phyloP scores from a whole-genome alignment of 1,284 basidiomycete genomes.

The Pyrrhoderma noxium region DNA sequence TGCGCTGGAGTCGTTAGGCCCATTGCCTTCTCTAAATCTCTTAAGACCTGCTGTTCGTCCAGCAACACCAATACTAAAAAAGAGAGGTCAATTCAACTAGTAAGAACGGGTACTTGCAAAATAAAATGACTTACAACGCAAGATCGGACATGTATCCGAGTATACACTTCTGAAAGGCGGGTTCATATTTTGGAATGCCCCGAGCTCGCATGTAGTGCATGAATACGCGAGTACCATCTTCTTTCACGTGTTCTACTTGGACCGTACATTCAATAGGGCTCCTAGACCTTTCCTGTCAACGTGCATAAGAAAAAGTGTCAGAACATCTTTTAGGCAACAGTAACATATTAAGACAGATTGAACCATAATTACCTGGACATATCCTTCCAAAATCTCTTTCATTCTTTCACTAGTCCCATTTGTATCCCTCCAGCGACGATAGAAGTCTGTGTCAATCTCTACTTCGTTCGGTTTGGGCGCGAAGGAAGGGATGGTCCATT shows the following conservation, averaged over 20 bases:
- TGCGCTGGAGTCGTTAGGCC: too few relatives aligned
- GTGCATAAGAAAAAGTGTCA: neutral
- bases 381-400: slow-evolving; percentile 29
- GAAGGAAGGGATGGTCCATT: slow-evolving; percentile 53
- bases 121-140: slow-evolving; percentile 52
- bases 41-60: slow-evolving; percentile 61
- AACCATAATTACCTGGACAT: slow-evolving; percentile 38
- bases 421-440: slow-evolving; percentile 30
- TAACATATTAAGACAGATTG: neutral
- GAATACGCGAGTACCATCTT: slow-evolving; percentile 43
- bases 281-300: slow-evolving; percentile 50
- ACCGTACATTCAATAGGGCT: slow-evolving; percentile 66
- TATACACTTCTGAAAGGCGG: slow-evolving; percentile 83
- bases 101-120: neutral
- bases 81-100: slow-evolving; percentile 7
- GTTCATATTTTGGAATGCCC: slow-evolving; percentile 57
- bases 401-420: slow-evolving; percentile 23
- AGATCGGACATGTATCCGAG: slow-evolving; percentile 82
- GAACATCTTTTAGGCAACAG: too few relatives aligned
- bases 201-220: slow-evolving; percentile 82
- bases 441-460: slow-evolving; percentile 48
- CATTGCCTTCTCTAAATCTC: slow-evolving; percentile 33
- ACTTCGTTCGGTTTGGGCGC: slow-evolving; percentile 61
- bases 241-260: slow-evolving; percentile 30
- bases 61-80: slow-evolving; percentile 56